Conservation (phyloP, 768 basidiomycete species). For the Leccinum subtestaceum region DNA sequence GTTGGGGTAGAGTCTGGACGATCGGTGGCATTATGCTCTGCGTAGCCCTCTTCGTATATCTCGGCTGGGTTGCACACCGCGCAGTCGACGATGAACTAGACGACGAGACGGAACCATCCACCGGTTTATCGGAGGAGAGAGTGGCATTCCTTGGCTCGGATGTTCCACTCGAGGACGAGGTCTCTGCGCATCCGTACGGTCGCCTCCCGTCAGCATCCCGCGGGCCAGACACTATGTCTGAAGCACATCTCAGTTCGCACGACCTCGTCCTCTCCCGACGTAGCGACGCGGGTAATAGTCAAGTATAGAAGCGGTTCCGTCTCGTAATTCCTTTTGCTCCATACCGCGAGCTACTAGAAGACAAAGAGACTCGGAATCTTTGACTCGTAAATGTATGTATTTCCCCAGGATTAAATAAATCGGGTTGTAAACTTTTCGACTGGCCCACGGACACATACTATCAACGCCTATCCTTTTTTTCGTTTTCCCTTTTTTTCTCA, state of each 20-base stretch:
- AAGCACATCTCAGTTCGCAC: constrained; percentile 39
- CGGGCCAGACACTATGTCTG: constrained; percentile 40
- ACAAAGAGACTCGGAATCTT: not conserved
- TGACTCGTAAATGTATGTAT: constrained; percentile 20
- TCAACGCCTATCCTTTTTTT: constrained; percentile 1
- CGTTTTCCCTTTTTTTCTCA: not conserved
- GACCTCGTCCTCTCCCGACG: constrained; percentile 16
- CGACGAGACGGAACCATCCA: constrained; percentile 36
- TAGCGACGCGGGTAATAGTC: constrained; percentile 9
- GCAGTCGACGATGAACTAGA: constrained; percentile 57
- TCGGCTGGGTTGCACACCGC: constrained; percentile 74
- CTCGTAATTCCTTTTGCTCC: not conserved
- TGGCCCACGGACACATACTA: constrained; percentile 1
- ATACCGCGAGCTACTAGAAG: not conserved
- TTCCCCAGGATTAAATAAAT: constrained; percentile 11
- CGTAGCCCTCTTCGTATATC: constrained; percentile 72
- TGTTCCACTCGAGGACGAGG: constrained; percentile 23
- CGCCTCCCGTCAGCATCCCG: constrained; percentile 20
- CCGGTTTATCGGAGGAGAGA: constrained; percentile 45
- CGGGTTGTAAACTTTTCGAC: constrained; percentile 22
- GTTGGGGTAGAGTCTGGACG: constrained; percentile 60
- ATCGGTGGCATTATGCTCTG: constrained; percentile 67
- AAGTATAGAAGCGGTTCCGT: constrained; percentile 8
- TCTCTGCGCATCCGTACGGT: constrained; percentile 14
- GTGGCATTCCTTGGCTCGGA: constrained; percentile 49